Base-by-base conservation (phyloP, 306 rosid genomes). In the Lathyrus aphaca region DNA sequence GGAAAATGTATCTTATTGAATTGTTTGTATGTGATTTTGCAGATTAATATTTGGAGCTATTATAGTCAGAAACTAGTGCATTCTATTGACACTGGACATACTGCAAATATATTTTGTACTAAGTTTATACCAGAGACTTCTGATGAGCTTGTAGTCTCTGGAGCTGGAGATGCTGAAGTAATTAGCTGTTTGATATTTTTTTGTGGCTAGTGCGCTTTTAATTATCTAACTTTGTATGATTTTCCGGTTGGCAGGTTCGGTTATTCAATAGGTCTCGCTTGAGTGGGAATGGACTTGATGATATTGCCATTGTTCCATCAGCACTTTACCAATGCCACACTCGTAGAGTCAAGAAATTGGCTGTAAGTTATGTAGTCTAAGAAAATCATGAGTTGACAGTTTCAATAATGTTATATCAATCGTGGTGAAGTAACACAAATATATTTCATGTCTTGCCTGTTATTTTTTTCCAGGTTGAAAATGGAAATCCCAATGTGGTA, bases 151-250 rank as follows among this genome's bases (percentile, higher is more conserved):
- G 99, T 95, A 48, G 95, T 65, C 61, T 95, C 99, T 23, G 99
- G 97, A 66, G 99, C 99, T 46, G 99, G 95, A 79, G 99, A 95
- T 84, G 89, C 95, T 69, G 97, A 89, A 86, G 99, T 95, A 85
- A 39, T 76, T 75, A 48, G 62, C 19, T 45, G 19, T 54, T 55
- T 17, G 19, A 75, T 29, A 18, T 30, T 59, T 0, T 70, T 1
- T 65, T 54, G 66, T 27, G 19, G 70, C 23, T 62, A 45, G n/a
- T 62, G 67, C 5, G 2, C 30, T 58, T 69, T 39, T 29, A 42
- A 68, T 67, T 43, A 37, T 60, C 48, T 17, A 18, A 67, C 74
- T 63, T 56, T 48, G 16, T 80, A 13, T 66, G 73, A 61, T 23
- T 76, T 50, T 42, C 60, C 42, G 70, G 63, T 55, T 79, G 71